phyloP scores from a whole-genome alignment of 2,329 filamentous ascomycete species.

The Sphaerulina musiva region DNA sequence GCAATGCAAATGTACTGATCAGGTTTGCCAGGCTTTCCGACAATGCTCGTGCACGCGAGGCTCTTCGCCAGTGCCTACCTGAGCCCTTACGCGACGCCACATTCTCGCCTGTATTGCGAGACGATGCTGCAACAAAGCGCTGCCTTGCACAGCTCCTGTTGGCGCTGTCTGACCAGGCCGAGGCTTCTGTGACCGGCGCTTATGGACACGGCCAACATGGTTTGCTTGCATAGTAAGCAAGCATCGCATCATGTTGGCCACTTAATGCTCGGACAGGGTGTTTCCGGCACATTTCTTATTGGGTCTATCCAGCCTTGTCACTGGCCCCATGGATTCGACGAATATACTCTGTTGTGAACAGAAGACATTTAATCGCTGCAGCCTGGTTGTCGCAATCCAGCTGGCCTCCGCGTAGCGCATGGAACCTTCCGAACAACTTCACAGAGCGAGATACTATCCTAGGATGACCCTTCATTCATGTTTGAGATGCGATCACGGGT shows the following conservation, averaged over 20 bases:
- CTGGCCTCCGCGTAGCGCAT: no score
- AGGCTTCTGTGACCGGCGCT: constrained; percentile 4
- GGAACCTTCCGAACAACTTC: no score
- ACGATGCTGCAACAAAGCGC: constrained; percentile 94
- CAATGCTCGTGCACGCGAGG: constrained; percentile 90
- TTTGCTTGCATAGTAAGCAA: not conserved
- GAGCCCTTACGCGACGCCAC: constrained; percentile 98
- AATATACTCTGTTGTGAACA: no score
- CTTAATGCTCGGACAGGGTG: not conserved
- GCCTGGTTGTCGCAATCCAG: no score
- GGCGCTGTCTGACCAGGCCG: constrained; percentile 70
- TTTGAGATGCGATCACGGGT: no score
- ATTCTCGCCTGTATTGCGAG: constrained; percentile 90
- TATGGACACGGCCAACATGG: constrained; percentile 8
- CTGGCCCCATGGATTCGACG: no score
- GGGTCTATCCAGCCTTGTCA: no score
- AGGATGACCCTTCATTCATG: no score
- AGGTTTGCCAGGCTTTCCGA: constrained; percentile 67
- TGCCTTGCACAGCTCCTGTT: constrained; percentile 95
- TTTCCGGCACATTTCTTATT: not conserved
- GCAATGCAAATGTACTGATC: constrained; percentile 2
- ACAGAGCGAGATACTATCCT: no score
- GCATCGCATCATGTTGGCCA: no score
- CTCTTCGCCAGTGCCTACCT: constrained; percentile 88
- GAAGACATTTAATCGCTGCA: no score